phyloP scores from a whole-genome alignment of 331 rosid species.

The Stylosanthes scabra region DNA sequence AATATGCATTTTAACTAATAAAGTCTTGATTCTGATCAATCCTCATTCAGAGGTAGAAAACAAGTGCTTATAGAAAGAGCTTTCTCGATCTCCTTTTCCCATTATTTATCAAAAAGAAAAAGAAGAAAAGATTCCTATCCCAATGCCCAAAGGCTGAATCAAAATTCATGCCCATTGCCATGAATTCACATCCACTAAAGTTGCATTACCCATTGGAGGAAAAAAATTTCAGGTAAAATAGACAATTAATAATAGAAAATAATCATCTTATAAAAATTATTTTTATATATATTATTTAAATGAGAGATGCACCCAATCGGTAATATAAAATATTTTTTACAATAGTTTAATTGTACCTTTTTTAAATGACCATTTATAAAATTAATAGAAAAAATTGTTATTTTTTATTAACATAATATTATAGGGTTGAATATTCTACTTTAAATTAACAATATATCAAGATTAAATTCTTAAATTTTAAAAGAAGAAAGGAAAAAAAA shows the following conservation, averaged over 20 bases:
- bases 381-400: too few species aligned
- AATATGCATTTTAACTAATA: constrained; percentile 5
- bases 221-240: constrained; percentile 18
- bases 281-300: too few species aligned
- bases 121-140: neutral
- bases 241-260: too few species aligned
- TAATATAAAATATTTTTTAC: too few species aligned
- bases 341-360: too few species aligned
- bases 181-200: neutral
- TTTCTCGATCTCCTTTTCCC: neutral
- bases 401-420: too few species aligned
- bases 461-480: neutral
- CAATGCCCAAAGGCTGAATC: neutral
- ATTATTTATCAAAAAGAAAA: neutral
- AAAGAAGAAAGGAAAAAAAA: too few species aligned
- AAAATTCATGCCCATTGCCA: neutral
- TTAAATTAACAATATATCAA: too few species aligned
- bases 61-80: neutral
- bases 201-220: constrained; percentile 10
- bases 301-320: too few species aligned
- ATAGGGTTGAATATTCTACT: too few species aligned
- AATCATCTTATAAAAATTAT: too few species aligned
- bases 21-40: neutral
- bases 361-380: too few species aligned
- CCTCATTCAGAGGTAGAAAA: neutral